Evolutionary conservation across 495 filamentous ascomycete species (phyloP).

Genomic region (Xylaria acuta): DNA sequence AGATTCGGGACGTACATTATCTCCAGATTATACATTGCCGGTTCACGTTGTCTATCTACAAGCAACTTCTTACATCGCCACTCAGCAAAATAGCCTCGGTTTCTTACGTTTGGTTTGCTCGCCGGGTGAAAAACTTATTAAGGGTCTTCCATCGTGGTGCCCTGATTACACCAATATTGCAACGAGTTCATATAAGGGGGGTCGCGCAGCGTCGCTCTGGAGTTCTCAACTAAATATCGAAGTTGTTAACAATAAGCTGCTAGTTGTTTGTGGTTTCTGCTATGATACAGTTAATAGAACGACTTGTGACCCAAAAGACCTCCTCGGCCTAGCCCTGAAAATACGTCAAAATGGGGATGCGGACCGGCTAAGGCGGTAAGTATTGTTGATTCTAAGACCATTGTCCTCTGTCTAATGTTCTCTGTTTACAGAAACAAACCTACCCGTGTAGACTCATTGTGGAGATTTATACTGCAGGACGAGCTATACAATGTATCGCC

Average conservation of each 20-base stretch:
- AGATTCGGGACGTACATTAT: too few relatives aligned
- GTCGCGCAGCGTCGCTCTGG: not conserved
- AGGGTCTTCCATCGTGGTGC: too few relatives aligned
- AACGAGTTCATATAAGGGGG: not conserved
- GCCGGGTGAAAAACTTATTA: too few relatives aligned
- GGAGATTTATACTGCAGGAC: not conserved
- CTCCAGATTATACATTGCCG: too few relatives aligned
- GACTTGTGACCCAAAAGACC: not conserved
- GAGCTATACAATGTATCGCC: not conserved
- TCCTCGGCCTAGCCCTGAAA: not conserved
- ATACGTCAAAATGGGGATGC: not conserved
- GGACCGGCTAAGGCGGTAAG: not conserved
- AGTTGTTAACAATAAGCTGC: not conserved
- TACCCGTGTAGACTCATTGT: not conserved
- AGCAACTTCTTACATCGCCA: too few relatives aligned
- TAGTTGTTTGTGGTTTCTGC: not conserved
- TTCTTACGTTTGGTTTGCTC: too few relatives aligned
- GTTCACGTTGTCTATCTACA: too few relatives aligned
- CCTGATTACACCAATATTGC: not conserved
- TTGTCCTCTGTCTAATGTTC: not conserved
- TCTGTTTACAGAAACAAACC: constrained; percentile 6
- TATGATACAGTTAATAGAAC: not conserved
- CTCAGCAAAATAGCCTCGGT: too few relatives aligned
- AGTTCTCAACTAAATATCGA: not conserved
- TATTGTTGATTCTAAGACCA: not conserved